phyloP scores from a whole-genome alignment of 129 eudicot species.

The Calendula officinalis region DNA sequence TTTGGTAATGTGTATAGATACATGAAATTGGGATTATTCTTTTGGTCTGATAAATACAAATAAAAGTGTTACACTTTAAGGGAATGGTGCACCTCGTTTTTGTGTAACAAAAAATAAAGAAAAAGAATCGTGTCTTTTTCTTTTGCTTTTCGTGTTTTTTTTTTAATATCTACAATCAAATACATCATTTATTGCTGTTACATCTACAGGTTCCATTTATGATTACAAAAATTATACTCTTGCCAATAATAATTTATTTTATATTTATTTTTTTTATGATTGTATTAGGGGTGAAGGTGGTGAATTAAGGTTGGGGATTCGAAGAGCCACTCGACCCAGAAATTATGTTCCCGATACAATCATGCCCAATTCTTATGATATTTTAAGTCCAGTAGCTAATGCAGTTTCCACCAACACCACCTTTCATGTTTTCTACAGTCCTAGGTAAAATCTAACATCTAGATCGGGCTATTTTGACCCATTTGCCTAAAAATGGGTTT shows the following conservation, averaged over 20 bases:
- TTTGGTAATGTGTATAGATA: constrained; percentile 25
- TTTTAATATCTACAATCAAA: not conserved
- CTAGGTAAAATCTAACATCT: constrained; percentile 45
- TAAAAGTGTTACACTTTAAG: constrained; percentile 32
- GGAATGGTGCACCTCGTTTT: constrained; percentile 27
- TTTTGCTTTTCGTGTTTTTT: constrained; percentile 20
- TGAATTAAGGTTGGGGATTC: constrained; percentile 74
- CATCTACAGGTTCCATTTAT: no score
- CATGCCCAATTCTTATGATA: constrained; percentile 46
- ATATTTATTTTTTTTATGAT: not conserved
- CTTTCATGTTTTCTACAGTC: constrained; percentile 71
- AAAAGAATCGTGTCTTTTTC: constrained; percentile 30
- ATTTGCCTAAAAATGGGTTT: no score
- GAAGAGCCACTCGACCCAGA: constrained; percentile 90
- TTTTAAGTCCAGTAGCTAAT: constrained; percentile 62
- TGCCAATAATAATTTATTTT: no score
- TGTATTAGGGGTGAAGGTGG: constrained; percentile 78
- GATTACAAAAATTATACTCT: no score
- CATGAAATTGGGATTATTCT: constrained; percentile 33
- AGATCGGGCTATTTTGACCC: not conserved
- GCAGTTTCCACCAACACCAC: constrained; percentile 58
- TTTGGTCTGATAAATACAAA: constrained; percentile 30
- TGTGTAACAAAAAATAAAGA: constrained; percentile 18
- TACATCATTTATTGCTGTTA: constrained; percentile 9
- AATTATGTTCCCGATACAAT: constrained; percentile 62